A percentile compares a stretch with the other conserved stretches of the same genome.
Evolutionary conservation across 305 asterid species (phyloP).

Genomic region (Rubia tinctorum): DNA sequence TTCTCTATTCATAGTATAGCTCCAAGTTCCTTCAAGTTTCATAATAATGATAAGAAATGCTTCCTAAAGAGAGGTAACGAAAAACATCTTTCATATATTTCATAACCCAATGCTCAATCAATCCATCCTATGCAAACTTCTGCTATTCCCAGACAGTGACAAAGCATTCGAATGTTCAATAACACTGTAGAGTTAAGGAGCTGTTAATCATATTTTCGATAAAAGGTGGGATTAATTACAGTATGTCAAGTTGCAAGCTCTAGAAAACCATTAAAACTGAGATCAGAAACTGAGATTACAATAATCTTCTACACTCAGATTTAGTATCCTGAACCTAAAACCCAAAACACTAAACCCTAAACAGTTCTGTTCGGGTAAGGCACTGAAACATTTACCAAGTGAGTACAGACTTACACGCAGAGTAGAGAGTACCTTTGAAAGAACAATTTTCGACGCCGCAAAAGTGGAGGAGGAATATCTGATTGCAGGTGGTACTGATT

Average conservation of each 20-base stretch:
- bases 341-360: neutral
- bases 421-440: neutral
- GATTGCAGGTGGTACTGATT: neutral
- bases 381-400: neutral
- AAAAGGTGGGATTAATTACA: too few relatives aligned
- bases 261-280: neutral
- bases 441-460: neutral
- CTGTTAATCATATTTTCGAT: neutral
- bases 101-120: neutral
- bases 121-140: slow-evolving; percentile 2
- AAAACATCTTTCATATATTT: neutral
- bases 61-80: neutral
- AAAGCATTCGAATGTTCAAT: neutral
- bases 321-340: neutral
- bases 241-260: neutral
- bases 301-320: too few relatives aligned
- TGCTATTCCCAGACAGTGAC: neutral
- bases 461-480: neutral
- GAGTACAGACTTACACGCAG: neutral
- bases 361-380: neutral
- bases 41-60: neutral
- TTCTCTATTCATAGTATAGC: neutral
- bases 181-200: neutral
- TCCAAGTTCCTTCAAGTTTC: neutral
- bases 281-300: neutral